These are phyloP conservation scores for Candida piceae DNA, from an alignment of 805 yeast genomes.

Conservation along the genomic window DNA sequence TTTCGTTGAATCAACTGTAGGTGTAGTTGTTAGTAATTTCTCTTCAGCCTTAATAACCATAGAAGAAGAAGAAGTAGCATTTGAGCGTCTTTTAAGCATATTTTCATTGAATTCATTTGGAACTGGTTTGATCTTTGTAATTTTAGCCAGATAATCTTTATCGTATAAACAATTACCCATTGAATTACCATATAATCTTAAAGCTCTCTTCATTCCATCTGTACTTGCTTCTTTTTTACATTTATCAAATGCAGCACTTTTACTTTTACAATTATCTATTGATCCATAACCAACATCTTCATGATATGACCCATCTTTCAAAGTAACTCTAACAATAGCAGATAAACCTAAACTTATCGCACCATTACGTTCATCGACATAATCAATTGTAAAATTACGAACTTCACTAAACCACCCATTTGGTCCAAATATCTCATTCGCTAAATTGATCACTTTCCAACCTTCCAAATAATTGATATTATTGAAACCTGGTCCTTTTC, in stretches of 20 bases:
- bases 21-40: background rate
- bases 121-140: slow-evolving; percentile 38
- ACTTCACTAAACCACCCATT: slow-evolving; percentile 81
- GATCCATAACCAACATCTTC: slow-evolving; percentile 76
- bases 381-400: slow-evolving; percentile 61
- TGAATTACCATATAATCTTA: slow-evolving; percentile 75
- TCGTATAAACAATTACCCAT: slow-evolving; percentile 84
- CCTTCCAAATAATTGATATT: slow-evolving; percentile 75
- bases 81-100: slow-evolving; percentile 25
- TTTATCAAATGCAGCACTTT: slow-evolving; percentile 71
- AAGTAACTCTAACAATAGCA: slow-evolving; percentile 62
- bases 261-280: slow-evolving; percentile 63
- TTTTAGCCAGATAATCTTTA: slow-evolving; percentile 52
- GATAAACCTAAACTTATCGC: slow-evolving; percentile 62
- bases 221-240: slow-evolving; percentile 84
- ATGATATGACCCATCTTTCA: slow-evolving; percentile 77
- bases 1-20: background rate
- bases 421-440: slow-evolving; percentile 78
- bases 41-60: slow-evolving; percentile 4
- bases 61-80: slow-evolving; percentile 3
- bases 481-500: slow-evolving; percentile 71
- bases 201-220: slow-evolving; percentile 73
- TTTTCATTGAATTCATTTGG: slow-evolving; percentile 28
- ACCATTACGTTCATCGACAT: slow-evolving; percentile 58
- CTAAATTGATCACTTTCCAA: slow-evolving; percentile 75